Evolutionary conservation across 2,329 filamentous ascomycete species (phyloP).

Genomic region (Aspergillus quadrilineatus): DNA sequence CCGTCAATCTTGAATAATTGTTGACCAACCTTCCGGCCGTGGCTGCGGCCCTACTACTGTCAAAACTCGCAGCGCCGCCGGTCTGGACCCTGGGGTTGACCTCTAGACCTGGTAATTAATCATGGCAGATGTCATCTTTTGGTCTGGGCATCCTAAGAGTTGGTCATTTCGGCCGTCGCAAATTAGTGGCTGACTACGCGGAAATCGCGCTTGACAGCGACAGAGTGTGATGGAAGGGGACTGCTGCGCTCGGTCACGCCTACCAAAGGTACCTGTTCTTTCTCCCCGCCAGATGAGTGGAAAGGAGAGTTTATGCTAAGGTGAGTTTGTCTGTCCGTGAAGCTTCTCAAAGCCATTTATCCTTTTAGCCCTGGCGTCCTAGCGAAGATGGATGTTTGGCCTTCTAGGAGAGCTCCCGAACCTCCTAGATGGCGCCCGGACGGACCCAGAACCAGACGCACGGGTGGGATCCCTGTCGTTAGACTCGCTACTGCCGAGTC

Average conservation of each 20-base stretch:
- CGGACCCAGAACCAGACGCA: conserved; percentile 19
- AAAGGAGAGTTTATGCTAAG: conserved; percentile 7
- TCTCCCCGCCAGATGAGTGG: neutral
- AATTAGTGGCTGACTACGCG: too few relatives aligned
- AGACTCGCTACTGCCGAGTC: neutral
- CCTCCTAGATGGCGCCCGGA: conserved; percentile 6
- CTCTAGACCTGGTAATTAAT: too few relatives aligned
- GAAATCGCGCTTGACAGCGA: too few relatives aligned
- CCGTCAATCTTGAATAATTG: neutral
- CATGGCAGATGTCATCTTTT: too few relatives aligned
- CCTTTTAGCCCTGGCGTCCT: neutral
- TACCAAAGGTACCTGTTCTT: conserved; percentile 2
- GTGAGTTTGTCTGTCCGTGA: neutral
- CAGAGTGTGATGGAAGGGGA: too few relatives aligned
- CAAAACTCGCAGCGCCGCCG: conserved; percentile 14
- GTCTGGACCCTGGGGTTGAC: neutral
- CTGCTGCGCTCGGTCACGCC: conserved; percentile 3
- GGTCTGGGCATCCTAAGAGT: too few relatives aligned
- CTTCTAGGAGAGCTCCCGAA: conserved; percentile 6
- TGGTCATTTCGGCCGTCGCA: too few relatives aligned
- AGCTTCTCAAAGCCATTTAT: neutral
- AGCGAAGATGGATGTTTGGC: neutral
- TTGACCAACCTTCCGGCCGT: neutral
- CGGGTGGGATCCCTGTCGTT: conserved; percentile 17
- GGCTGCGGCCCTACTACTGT: neutral